A percentile compares a stretch with the other conserved stretches of the same genome.
Conservation (phyloP, 345 rosid genomes). For the Gossypium australe region DNA sequence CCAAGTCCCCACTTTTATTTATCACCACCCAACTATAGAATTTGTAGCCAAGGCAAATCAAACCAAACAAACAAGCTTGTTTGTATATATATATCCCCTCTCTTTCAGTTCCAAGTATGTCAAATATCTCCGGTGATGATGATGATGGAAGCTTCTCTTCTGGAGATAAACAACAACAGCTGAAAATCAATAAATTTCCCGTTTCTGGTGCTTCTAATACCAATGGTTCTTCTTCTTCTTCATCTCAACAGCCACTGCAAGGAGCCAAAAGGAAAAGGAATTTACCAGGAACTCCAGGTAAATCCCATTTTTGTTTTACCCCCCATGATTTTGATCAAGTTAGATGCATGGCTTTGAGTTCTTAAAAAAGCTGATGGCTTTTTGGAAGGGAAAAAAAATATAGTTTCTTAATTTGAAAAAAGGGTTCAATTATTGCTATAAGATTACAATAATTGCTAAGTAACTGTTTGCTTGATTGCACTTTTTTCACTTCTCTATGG, state of each 20-base stretch:
- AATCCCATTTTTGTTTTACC: background rate
- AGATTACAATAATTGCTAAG: conserved; percentile 35
- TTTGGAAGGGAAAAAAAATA: background rate
- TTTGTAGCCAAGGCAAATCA: conserved; percentile 12
- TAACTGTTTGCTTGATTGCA: conserved; percentile 25
- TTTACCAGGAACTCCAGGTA: conserved; percentile 51
- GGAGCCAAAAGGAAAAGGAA: conserved; percentile 42
- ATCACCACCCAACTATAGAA: conserved; percentile 10
- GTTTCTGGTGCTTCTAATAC: conserved; percentile 24
- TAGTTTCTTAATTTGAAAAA: conserved; percentile 1
- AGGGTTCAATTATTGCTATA: conserved; percentile 39
- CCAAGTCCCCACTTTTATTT: conserved; percentile 2
- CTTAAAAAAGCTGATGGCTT: background rate
- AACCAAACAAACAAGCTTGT: background rate
- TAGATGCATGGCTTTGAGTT: background rate
- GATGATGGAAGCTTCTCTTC: conserved; percentile 75
- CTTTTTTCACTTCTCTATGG: conserved; percentile 18
- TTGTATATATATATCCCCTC: background rate
- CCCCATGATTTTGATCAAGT: background rate
- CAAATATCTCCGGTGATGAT: conserved; percentile 56
- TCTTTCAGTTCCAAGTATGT: conserved; percentile 35
- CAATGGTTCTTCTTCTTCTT: conserved; percentile 20
- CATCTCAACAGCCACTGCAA: conserved; percentile 31
- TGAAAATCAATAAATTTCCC: conserved; percentile 14
- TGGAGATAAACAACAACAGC: conserved; percentile 27